These are phyloP conservation scores for Clitocybe nebularis DNA, from an alignment of 1,284 basidiomycete genomes.

Conservation along the genomic window DNA sequence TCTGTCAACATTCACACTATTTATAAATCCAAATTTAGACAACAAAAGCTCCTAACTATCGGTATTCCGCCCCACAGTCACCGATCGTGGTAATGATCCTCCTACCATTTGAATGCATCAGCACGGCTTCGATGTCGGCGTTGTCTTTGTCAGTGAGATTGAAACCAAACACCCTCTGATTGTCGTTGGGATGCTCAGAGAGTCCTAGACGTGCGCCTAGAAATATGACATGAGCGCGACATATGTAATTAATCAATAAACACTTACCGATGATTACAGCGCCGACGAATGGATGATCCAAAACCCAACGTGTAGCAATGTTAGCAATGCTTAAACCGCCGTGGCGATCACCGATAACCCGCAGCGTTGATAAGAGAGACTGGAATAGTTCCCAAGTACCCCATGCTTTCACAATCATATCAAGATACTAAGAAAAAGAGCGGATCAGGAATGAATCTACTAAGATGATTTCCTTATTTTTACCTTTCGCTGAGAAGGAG, in stretches of 20 bases:
- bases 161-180: slow-evolving; percentile 59
- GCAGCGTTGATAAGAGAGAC: slow-evolving; percentile 52
- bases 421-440: slow-evolving; percentile 57
- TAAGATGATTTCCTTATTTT: slow-evolving; percentile 15
- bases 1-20: no score
- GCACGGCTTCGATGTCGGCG: slow-evolving; percentile 55
- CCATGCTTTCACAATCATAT: slow-evolving; percentile 77
- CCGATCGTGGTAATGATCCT: slow-evolving; percentile 65
- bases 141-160: slow-evolving; percentile 53
- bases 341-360: slow-evolving; percentile 64
- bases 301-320: slow-evolving; percentile 75
- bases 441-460: slow-evolving; percentile 8
- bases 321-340: slow-evolving; percentile 70
- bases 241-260: neutral
- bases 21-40: no score
- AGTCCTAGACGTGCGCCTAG: slow-evolving; percentile 71
- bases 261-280: slow-evolving; percentile 72
- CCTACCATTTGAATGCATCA: slow-evolving; percentile 54
- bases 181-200: slow-evolving; percentile 72
- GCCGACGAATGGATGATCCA: slow-evolving; percentile 74
- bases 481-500: slow-evolving; percentile 80
- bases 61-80: slow-evolving; percentile 82
- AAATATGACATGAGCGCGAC: slow-evolving; percentile 4
- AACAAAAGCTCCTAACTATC: no score
- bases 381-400: slow-evolving; percentile 76